Evolutionary conservation across 1,284 basidiomycete genomes (phyloP).

Genomic region (Ceratobasidium sp.): DNA sequence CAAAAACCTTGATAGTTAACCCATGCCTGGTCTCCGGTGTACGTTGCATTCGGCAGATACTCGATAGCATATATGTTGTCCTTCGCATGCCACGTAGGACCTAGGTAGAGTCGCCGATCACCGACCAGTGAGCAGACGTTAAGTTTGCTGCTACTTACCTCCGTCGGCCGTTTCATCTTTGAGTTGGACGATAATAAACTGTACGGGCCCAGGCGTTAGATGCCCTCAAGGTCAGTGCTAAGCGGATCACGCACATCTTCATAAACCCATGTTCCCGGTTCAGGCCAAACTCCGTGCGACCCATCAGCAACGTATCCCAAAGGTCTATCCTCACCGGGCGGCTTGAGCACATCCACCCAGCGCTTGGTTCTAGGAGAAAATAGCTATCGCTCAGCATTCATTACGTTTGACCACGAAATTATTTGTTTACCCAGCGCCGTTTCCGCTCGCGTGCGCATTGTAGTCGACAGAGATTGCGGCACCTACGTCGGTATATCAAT

Average conservation of each 20-base stretch:
- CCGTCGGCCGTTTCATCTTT: slow-evolving; percentile 39
- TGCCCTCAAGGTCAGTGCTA: too few species aligned
- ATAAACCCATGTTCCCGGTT: slow-evolving; percentile 23
- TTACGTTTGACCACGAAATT: not conserved
- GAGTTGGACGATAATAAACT: slow-evolving; percentile 39
- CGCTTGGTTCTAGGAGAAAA: slow-evolving; percentile 13
- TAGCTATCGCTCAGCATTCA: not conserved
- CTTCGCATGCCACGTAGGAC: slow-evolving; percentile 36
- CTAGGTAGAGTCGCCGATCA: not conserved
- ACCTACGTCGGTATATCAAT: not conserved
- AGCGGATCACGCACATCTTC: not conserved
- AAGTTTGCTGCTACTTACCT: slow-evolving; percentile 9
- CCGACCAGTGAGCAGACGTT: not conserved
- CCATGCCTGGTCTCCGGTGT: slow-evolving; percentile 39
- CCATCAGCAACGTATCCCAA: slow-evolving; percentile 42
- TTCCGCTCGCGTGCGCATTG: slow-evolving; percentile 37
- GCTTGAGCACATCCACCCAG: slow-evolving; percentile 43
- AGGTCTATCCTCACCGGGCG: slow-evolving; percentile 38
- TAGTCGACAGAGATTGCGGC: slow-evolving; percentile 42
- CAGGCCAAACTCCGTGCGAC: slow-evolving; percentile 43
- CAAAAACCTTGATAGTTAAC: slow-evolving; percentile 41
- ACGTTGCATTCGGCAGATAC: slow-evolving; percentile 22
- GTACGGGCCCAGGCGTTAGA: not conserved
- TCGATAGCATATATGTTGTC: slow-evolving; percentile 42
- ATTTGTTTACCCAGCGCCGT: slow-evolving; percentile 42